These are phyloP conservation scores for Chaetoceros muelleri DNA, from an alignment of 108 stramenopile species.

Conservation along the genomic window DNA sequence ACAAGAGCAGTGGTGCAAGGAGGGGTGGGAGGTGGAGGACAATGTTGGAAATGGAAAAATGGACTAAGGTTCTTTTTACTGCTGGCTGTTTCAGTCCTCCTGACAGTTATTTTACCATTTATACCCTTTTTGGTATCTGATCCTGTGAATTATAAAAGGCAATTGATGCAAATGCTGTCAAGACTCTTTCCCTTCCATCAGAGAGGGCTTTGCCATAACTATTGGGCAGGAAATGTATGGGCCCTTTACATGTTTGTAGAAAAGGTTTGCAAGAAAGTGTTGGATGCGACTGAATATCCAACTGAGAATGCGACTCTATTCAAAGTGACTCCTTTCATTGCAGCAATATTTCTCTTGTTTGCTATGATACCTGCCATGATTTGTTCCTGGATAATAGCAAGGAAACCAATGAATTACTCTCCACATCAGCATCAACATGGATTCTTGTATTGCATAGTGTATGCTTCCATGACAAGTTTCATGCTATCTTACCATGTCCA, in stretches of 20 bases:
- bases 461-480: constrained; percentile 53
- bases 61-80: constrained; percentile 27
- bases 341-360: constrained; percentile 35
- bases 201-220: constrained; percentile 92
- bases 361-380: constrained; percentile 35
- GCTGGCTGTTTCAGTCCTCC: constrained; percentile 41
- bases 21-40: not conserved
- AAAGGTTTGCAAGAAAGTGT: constrained; percentile 28
- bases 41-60: no score
- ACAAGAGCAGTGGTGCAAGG: constrained; percentile 5
- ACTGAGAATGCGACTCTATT: constrained; percentile 24
- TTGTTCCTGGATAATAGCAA: constrained; percentile 25
- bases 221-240: constrained; percentile 98
- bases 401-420: constrained; percentile 1
- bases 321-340: constrained; percentile 46
- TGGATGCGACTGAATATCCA: no score
- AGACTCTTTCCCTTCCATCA: constrained; percentile 96
- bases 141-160: constrained; percentile 15
- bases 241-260: constrained; percentile 71
- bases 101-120: constrained; percentile 53
- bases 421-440: constrained; percentile 3
- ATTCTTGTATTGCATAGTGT: constrained; percentile 38
- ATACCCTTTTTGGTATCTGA: constrained; percentile 40
- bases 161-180: constrained; percentile 52
- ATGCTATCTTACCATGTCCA: constrained; percentile 91